Evolutionary conservation across 352 stramenopile species (phyloP).

Genomic region (Pythium guiyangense): DNA sequence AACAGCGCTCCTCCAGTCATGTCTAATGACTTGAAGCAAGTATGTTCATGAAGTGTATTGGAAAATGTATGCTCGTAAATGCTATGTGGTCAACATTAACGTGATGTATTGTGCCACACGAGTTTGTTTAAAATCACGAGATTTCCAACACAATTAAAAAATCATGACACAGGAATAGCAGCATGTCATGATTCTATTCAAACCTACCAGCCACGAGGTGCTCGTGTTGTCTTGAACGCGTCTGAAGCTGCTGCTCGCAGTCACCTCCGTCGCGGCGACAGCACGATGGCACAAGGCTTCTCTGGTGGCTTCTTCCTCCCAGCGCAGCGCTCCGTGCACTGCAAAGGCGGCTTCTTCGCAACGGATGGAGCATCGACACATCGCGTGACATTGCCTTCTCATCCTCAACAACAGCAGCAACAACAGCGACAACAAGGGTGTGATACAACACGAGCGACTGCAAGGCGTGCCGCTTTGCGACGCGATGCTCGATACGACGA

Average conservation of each 20-base stretch:
- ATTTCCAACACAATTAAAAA: neutral
- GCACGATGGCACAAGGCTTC: conserved; percentile 24
- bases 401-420: neutral
- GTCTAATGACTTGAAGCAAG: neutral
- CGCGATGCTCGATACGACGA: neutral
- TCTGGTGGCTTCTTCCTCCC: conserved; percentile 54
- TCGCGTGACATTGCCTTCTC: neutral
- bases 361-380: conserved; percentile 11
- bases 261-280: neutral
- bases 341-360: conserved; percentile 50
- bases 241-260: too few relatives aligned
- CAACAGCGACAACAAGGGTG: neutral
- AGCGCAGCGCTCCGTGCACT: conserved; percentile 48
- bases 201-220: too few relatives aligned
- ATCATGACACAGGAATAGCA: too few relatives aligned
- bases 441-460: neutral
- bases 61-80: neutral
- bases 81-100: neutral
- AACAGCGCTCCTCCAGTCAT: conserved; percentile 8
- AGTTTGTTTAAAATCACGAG: too few relatives aligned
- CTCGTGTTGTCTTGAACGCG: too few relatives aligned
- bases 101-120: too few relatives aligned
- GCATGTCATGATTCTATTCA: too few relatives aligned
- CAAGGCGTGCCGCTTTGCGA: too few relatives aligned
- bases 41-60: neutral